Evolutionary conservation across 169 alveolate genomes (phyloP).

Genomic region (Plasmodium relictum): DNA sequence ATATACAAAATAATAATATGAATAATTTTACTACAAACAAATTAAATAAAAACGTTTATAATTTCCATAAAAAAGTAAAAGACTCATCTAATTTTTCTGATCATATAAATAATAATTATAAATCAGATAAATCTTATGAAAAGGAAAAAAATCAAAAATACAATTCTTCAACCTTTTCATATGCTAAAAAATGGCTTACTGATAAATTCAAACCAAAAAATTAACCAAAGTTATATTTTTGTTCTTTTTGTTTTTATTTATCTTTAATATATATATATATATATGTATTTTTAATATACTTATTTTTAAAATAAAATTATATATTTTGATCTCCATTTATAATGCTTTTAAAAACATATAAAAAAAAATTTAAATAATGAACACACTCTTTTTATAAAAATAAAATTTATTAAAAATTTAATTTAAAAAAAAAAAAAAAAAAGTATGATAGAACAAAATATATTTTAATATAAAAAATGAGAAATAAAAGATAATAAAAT

Average conservation of each 20-base stretch:
- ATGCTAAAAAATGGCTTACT: slow-evolving; percentile 72
- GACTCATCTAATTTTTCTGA: not conserved
- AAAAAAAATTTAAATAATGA: too few relatives aligned
- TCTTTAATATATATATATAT: not conserved
- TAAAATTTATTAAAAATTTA: too few relatives aligned
- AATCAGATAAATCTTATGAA: slow-evolving; percentile 7
- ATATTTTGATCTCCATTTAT: too few relatives aligned
- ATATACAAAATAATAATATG: not conserved
- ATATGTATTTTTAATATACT: not conserved
- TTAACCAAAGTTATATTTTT: not conserved
- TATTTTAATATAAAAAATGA: too few relatives aligned
- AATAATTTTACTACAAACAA: not conserved
- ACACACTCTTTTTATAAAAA: too few relatives aligned
- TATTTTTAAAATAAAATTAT: too few relatives aligned
- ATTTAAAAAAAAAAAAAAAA: too few relatives aligned
- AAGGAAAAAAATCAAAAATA: not conserved
- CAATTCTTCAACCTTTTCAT: slow-evolving; percentile 44
- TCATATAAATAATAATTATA: not conserved
- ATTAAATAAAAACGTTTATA: not conserved
- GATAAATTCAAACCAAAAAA: slow-evolving; percentile 49
- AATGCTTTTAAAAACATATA: too few relatives aligned
- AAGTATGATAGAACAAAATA: too few relatives aligned
- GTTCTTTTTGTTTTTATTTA: not conserved
- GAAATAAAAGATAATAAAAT: too few relatives aligned
- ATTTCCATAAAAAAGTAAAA: too few relatives aligned